Evolutionary conservation across 441 rosid species (phyloP).

Genomic region (Pelargonium australe): DNA sequence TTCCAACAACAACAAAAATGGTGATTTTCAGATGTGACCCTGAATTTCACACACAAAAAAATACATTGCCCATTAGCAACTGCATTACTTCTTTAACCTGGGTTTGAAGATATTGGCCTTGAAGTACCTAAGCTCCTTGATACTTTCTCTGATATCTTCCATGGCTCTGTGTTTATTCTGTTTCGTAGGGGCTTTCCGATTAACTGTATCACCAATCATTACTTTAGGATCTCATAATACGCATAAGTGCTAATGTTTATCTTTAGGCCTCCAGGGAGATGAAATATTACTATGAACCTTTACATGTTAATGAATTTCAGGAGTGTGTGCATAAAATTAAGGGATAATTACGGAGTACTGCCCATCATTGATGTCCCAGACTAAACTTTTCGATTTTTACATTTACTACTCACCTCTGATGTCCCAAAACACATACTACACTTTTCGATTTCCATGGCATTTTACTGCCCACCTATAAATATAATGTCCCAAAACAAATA

Average conservation of each 20-base stretch:
- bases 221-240: not conserved
- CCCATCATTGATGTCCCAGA: too few relatives aligned
- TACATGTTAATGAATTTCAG: not conserved
- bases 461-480: too few relatives aligned
- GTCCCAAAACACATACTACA: too few relatives aligned
- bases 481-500: too few relatives aligned
- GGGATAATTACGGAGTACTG: not conserved
- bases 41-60: too few relatives aligned
- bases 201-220: constrained; percentile 16
- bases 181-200: constrained; percentile 54
- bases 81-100: constrained; percentile 31
- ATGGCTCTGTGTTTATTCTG: constrained; percentile 72
- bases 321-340: not conserved
- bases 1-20: too few relatives aligned
- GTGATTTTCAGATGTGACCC: too few relatives aligned
- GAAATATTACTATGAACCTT: not conserved
- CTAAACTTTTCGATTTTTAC: too few relatives aligned
- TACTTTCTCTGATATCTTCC: constrained; percentile 91
- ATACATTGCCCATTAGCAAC: not conserved
- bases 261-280: not conserved
- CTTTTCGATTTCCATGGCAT: too few relatives aligned
- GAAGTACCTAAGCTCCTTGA: constrained; percentile 68
- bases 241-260: not conserved
- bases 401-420: too few relatives aligned
- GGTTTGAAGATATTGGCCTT: constrained; percentile 66